Evolutionary conservation across 805 yeast species (phyloP).

Genomic region (Hanseniaspora taiwanica): DNA sequence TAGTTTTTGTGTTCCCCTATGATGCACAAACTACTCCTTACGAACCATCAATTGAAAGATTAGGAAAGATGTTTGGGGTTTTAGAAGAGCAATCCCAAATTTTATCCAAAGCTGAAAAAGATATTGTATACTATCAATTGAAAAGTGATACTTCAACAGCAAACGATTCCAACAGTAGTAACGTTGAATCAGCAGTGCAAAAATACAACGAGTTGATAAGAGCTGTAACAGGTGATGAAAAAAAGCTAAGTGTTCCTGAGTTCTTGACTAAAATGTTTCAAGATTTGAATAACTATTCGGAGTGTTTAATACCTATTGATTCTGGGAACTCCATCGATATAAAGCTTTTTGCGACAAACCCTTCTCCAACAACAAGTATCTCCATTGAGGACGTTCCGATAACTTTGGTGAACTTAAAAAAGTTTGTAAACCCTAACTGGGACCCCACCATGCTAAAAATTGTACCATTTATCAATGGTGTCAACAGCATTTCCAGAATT

Average conservation of each 20-base stretch:
- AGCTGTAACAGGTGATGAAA: constrained; percentile 13
- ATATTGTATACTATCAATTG: constrained; percentile 23
- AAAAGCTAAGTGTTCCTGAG: constrained; percentile 46
- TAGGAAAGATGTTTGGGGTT: constrained; percentile 81
- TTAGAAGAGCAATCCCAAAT: constrained; percentile 80
- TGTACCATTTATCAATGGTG: constrained; percentile 75
- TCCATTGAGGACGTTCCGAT: constrained; percentile 82
- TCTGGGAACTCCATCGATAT: constrained; percentile 83
- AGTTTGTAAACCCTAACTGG: constrained; percentile 82
- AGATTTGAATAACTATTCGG: constrained; percentile 89
- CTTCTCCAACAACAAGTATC: constrained; percentile 66
- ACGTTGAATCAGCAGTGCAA: constrained; percentile 2
- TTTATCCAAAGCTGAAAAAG: constrained; percentile 42
- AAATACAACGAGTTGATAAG: constrained; percentile 19
- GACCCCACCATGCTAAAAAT: constrained; percentile 92
- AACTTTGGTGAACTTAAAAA: constrained; percentile 62
- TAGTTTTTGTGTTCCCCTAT: constrained; percentile 81
- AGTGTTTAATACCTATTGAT: constrained; percentile 88
- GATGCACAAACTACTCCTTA: constrained; percentile 73
- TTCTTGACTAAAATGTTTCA: constrained; percentile 83
- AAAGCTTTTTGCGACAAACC: constrained; percentile 66
- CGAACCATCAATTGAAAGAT: constrained; percentile 69
- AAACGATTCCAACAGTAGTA: neutral
- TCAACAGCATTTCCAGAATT: constrained; percentile 68
- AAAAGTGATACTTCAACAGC: constrained; percentile 1